Evolutionary conservation across 805 yeast species (phyloP).

Genomic region (Candida anglica): DNA sequence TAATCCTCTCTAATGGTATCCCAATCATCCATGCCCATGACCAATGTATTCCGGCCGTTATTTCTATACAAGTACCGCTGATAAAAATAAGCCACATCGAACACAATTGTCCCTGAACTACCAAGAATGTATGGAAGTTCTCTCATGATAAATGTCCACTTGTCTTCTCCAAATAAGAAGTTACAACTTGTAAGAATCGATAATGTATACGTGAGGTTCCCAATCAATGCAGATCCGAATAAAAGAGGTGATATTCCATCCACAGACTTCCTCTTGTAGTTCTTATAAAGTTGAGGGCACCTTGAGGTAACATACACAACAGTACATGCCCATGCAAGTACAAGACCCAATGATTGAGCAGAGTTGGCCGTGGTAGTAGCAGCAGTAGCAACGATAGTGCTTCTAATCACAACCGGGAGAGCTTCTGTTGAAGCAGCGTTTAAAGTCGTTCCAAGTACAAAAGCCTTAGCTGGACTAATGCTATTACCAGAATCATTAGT

Average conservation of each 20-base stretch:
- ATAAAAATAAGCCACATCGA: conserved; percentile 69
- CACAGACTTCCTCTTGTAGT: conserved; percentile 74
- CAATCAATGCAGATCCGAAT: conserved; percentile 73
- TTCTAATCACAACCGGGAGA: conserved; percentile 5
- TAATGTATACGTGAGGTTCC: conserved; percentile 71
- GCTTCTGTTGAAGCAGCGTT: conserved; percentile 9
- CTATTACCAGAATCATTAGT: conserved; percentile 9
- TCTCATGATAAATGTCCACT: conserved; percentile 47
- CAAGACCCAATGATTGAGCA: conserved; percentile 12
- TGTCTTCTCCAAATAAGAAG: conserved; percentile 32
- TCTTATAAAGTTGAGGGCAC: conserved; percentile 79
- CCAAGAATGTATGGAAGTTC: conserved; percentile 85
- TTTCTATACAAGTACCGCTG: conserved; percentile 43
- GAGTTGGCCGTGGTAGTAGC: not conserved
- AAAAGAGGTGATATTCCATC: conserved; percentile 80
- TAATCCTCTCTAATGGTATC: not conserved
- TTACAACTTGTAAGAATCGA: conserved; percentile 69
- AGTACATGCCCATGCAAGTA: conserved; percentile 78
- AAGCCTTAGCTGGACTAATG: conserved; percentile 1
- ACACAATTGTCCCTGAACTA: conserved; percentile 77
- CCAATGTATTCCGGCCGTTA: conserved; percentile 15
- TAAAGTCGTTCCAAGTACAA: conserved; percentile 7
- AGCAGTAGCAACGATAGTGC: not conserved
- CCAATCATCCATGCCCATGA: conserved; percentile 18
- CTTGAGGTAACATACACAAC: conserved; percentile 71